Base-by-base conservation (phyloP, 2,329 filamentous ascomycete genomes). In the Dryadomyces quercivorus region DNA sequence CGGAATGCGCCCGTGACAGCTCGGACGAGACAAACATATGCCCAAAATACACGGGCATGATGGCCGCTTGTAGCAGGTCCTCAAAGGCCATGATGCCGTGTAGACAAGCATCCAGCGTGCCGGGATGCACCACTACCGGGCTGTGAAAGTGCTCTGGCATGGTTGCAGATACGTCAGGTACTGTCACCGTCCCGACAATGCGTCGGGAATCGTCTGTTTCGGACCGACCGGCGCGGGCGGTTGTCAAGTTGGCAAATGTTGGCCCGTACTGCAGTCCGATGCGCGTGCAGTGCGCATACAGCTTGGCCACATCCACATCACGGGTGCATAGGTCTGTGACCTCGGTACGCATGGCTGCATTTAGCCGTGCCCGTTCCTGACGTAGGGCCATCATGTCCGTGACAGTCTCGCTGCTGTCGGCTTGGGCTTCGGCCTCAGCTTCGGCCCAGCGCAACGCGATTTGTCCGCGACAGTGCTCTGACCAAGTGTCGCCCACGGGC, bases 381-480 rank as follows among this genome's bases (percentile, higher is more conserved):
- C 21, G 22, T 1, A 56, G 26, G 1, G 56, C 52, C 1, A 20
- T 40, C 6, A 49, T 50, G 53, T 59, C 56, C 1, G 56, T 59
- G 10, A 56, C 56, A 6, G 20, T 8, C 2, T 16, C 26, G 10
- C 20, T 18, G n/a, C 43, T 31, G 20, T 36, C 38, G 3, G 46
- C 42, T 9, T n/a, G 21, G 22, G 26, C 46, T 22, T 36, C 34
- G 9, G 34, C 40, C 22, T 6, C n/a, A 22, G 15, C 34, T 22
- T 22, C 44, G 26, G 26, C 26, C 50, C 53, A 59, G n/a, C 51
- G 49, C 22, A 59, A 55, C 3, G 54, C 53, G 20, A 62, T 56
- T 10, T 59, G 56, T 3, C 62, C 61, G 9, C 59, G 61, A 44
- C 61, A 63, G 55, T 63, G 62, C 57, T 63, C 61, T 9, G 57